Evolutionary conservation across 495 filamentous ascomycete genomes (phyloP).

Genomic region (Penicillium verhagenii): DNA sequence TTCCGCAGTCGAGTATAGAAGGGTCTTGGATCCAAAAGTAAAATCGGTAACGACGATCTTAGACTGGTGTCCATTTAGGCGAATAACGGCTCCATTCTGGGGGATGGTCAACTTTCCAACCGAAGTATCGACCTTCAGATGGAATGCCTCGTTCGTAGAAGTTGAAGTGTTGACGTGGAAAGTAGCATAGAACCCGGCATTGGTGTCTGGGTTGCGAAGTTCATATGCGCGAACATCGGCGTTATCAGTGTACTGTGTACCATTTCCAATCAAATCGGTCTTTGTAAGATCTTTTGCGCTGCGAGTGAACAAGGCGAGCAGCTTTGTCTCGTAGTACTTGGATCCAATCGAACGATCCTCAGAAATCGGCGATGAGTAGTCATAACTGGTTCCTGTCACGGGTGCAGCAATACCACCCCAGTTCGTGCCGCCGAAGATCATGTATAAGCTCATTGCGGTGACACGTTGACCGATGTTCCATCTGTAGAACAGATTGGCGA

Average conservation of each 20-base stretch:
- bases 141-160: slow-evolving; percentile 48
- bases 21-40: slow-evolving; percentile 43
- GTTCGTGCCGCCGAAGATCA: slow-evolving; percentile 62
- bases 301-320: slow-evolving; percentile 55
- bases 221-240: slow-evolving; percentile 45
- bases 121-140: slow-evolving; percentile 53
- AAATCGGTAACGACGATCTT: slow-evolving; percentile 64
- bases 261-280: slow-evolving; percentile 55
- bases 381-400: slow-evolving; percentile 52
- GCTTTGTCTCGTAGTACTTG: slow-evolving; percentile 62
- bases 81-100: slow-evolving; percentile 35
- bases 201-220: slow-evolving; percentile 55
- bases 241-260: slow-evolving; percentile 56
- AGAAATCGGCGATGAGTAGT: slow-evolving; percentile 59
- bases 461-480: slow-evolving; percentile 55
- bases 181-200: slow-evolving; percentile 56
- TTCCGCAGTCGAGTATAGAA: slow-evolving; percentile 62
- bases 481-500: slow-evolving; percentile 61
- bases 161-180: slow-evolving; percentile 50
- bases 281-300: slow-evolving; percentile 52
- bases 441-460: slow-evolving; percentile 55
- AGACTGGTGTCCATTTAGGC: slow-evolving; percentile 57
- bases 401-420: slow-evolving; percentile 53
- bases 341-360: slow-evolving; percentile 56
- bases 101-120: slow-evolving; percentile 49